Evolutionary conservation across 805 yeast species (phyloP), one percentile per base, ranked within the genome.

Genomic region (Candida sakaeoensis): DNA sequence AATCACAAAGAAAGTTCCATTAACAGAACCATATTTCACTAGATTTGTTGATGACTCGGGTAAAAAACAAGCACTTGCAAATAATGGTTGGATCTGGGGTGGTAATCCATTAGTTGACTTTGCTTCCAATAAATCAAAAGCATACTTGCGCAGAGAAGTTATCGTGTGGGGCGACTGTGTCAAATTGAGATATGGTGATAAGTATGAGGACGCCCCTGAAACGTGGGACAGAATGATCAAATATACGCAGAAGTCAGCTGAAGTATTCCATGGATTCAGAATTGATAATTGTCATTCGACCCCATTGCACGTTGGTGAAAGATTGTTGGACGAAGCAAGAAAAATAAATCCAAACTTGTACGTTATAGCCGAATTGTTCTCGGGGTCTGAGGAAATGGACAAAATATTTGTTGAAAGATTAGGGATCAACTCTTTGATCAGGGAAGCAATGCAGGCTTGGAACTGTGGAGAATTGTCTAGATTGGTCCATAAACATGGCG

Each of bases 21-120:
- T 91, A 27, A 76, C 85, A 2, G 98, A 91, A 60, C 80, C 90
- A 4, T 91, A 91, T 60, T 91, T 93, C 59, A 88, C 97, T 2
- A 68, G 89, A 43, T 78, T 90, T 49, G 57, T 50, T 2, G 74
- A 60, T 36, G 55, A 55, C 2, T 67, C 69, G 35, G 91, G 89
- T 2, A 68, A 73, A 27, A 65, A 72, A 1, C 82, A 80, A 65
- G 82, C 85, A 7, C 66, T 91, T 43, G 98, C 96, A 3, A 93
- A 93, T 56, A 91, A 93, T 54, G 99, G 99, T 34, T 91, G 98
- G 97, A 88, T 93, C 41, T 91, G 99, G 99, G 90, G 87, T 39
- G 97, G 96, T 8, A 82, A 91, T 50, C 97, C 98, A 2, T 63
- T 90, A 42, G 83, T 87, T 2, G 98, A 91, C 63, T 91, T 91